Base-by-base conservation (phyloP, 2,329 filamentous ascomycete genomes). In the Leptographium radiaticola region DNA sequence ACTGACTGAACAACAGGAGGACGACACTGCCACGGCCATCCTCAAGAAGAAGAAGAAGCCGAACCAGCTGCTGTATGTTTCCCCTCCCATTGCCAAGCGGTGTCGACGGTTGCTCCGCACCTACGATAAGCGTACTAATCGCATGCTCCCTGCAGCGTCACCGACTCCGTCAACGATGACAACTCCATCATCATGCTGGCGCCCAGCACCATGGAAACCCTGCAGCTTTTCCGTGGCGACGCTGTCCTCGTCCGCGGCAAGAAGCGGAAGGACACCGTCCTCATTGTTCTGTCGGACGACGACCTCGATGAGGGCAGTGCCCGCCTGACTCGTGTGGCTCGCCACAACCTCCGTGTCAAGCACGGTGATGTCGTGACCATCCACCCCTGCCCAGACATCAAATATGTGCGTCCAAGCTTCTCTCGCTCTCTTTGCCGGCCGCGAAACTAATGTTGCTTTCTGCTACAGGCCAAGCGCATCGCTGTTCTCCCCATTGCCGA, bases 1-100 rank as follows among this genome's bases (percentile, higher is more conserved):
- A 48, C 54, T 49, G 31, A 43, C 49, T 5, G 13, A 13, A 16
- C 11, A 10, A n/a, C 65, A 94, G 84, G 84, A 89, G 65, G 87
- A 96, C 70, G 93, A 95, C 68, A 89, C 85, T 58, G 83, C 93
- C 52, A 98, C 93, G 47, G 93, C 93, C 62, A 98, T 98, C 64
- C 81, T 98, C 66, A 97, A 96, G 79, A 97, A 97, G 81, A 98
- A 98, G 86, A 98, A 98, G 90, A 98, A 98, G 88, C 90, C 90
- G 64, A 98, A 98, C 75, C 94, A 91, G 67, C 75, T 98, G 70
- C 95, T 98, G 89, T 95, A 78, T 71, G 63, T 60, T 11, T 34
- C 30, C 40, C n/a, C 36, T 25, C 8, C 15, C 20, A 9, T n/a
- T 5, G 36, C 6, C 6, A 6, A 12, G 15, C 34, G 36, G 16